Base-by-base conservation (phyloP, 129 eudicot genomes). In the Dittrichia graveolens region DNA sequence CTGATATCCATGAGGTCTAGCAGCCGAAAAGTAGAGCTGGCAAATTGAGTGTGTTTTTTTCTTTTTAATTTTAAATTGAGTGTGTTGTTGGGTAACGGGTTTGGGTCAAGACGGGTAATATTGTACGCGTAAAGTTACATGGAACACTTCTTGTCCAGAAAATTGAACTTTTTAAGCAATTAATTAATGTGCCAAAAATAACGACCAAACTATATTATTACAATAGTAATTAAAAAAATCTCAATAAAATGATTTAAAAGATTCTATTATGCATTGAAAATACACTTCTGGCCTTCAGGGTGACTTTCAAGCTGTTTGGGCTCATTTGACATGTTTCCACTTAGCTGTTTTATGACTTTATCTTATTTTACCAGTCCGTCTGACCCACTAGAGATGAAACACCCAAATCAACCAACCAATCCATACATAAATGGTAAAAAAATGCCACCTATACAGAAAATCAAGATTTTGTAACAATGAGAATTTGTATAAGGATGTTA, bases 401-500 rank as follows among this genome's bases (percentile, higher is more conserved):
- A 54, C 60, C 62, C 9, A 16, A 34, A 35, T 12, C 40, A 16
- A 59, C 42, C 2, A 41, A 57, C 42, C 2, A 41, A 57, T 49
- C 7, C 39, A 1, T 13, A 60, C 37, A 15, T 60, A 15, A 39
- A 61, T n/a, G 67, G 48, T 31, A 38, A 3, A 7, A 61, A 61
- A 40, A 59, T 59, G 67, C 67, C 67, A 61, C 43, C n/a, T 59
- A 14, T 58, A 11, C 2, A 4, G 42, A 10, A 74, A 49, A 2
- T 72, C 8, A 8, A 50, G 54, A 49, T 40, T 38, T 14, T 49
- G 42, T 13, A 24, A n/a, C 24, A 37, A 75, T 13, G 65, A 12
- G 65, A 75, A 44, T 52, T 50, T 45, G 11, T 41, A 64, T 5
- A 53, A 70, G 13, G 41, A 70, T 31, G 66, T 71, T 54, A 72